These are phyloP conservation scores for Straminergon stramineum DNA, from an alignment of 225 moss, liverwort and hornwort species.

Conservation along the genomic window DNA sequence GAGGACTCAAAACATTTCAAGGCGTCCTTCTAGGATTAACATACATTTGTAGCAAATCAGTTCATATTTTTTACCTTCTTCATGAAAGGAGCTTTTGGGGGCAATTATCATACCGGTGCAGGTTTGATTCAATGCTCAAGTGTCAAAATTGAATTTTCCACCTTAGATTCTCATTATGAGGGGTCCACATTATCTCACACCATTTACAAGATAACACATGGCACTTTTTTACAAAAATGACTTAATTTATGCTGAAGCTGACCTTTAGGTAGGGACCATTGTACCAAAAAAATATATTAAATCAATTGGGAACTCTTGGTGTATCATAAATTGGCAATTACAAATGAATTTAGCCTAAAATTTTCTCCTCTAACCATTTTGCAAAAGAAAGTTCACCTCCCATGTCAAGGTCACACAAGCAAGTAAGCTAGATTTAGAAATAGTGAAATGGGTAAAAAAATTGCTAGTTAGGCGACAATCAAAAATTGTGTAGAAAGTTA, in stretches of 20 bases:
- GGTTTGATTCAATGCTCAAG: no score
- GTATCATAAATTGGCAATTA: background rate
- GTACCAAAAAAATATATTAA: no score
- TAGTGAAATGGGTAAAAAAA: background rate
- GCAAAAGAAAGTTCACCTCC: background rate
- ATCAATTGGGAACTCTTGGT: background rate
- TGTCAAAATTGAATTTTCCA: no score
- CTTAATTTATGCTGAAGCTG: no score
- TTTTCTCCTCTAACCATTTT: background rate
- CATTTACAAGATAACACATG: no score
- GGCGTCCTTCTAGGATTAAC: rapidly evolving
- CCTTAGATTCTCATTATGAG: no score
- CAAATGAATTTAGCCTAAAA: background rate
- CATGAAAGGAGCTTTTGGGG: background rate
- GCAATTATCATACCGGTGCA: background rate
- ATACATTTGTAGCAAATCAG: background rate
- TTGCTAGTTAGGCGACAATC: background rate
- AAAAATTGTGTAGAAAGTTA: background rate
- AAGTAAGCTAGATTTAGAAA: background rate
- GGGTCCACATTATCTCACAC: no score
- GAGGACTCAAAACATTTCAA: rapidly evolving
- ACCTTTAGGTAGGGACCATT: no score
- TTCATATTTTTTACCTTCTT: background rate
- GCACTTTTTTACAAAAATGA: no score
- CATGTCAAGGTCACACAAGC: background rate